Base-by-base conservation (phyloP, 2,329 filamentous ascomycete genomes). In the Xylaria sp. region DNA sequence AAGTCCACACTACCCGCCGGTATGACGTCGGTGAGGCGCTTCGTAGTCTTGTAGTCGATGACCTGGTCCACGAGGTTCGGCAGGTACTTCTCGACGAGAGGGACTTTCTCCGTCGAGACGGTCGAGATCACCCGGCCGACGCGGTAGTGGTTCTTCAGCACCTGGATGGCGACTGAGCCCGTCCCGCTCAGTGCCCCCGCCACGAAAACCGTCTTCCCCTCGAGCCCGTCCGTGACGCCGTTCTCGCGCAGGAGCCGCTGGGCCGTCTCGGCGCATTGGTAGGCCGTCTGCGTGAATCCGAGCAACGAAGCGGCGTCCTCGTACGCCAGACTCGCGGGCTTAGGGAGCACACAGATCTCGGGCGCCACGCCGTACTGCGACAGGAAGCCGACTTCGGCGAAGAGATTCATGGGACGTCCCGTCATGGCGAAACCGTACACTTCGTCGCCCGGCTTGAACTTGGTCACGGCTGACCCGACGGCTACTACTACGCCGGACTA, bases 181-280 rank as follows among this genome's bases (percentile, higher is more conserved):
- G 81, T 83, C 0, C 81, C 83, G 61, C 85, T 82, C 43, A 88
- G 79, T 0, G 81, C 86, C 2, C 78, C 86, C 0, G 84, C 80
- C 7, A 88, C 78, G 65, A 85, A 85, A 1, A 85, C 84, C 1
- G 84, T 86, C 76, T 84, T 85, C 9, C 84, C 85, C 23, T 80
- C 75, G 0, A 88, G 80, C 20, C 72, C 78, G 43, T 77, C 77
- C n/a, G 63, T 60, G 20, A 73, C 72, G 52, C 67, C 72, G 25
- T 73, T 73, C 41, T 72, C 63, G n/a, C 79, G 79, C 48, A 79
- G 72, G 8, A 81, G 72, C 39, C 75, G 73, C 36, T 84, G 68
- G 0, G 80, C 84, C 2, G 76, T 78, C 41, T 76, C 77, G 46
- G 86, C 77, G 28, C 76, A 73, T 72, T 87, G 84, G 25, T 81